Conservation (phyloP, 164 flowering plant species). For the Brasenia schreberi region DNA sequence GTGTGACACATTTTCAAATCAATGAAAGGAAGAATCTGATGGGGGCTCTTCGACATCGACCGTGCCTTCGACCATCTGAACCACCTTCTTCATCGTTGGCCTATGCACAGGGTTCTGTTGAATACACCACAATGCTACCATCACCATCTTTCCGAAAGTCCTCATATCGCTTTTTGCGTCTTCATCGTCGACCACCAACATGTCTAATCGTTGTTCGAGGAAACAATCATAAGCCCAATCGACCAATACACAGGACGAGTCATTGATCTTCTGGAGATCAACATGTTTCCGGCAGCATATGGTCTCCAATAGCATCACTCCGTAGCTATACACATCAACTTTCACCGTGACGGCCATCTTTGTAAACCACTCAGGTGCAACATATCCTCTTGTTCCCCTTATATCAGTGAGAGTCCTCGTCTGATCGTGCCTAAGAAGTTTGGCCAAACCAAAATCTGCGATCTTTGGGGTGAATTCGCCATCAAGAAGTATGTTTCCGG, state of each 20-base stretch:
- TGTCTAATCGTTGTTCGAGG: slow-evolving; percentile 5
- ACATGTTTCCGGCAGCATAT: slow-evolving; percentile 10
- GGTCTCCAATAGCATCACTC: slow-evolving; percentile 14
- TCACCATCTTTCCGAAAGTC: slow-evolving; percentile 3
- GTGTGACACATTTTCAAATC: no score
- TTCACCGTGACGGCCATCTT: slow-evolving; percentile 1
- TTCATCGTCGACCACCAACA: slow-evolving; percentile 1
- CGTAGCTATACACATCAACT: slow-evolving; percentile 7
- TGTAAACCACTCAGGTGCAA: slow-evolving; percentile 2
- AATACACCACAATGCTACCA: slow-evolving; percentile 4
- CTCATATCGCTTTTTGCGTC: slow-evolving; percentile 4
- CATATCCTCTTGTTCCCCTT: slow-evolving; percentile 6
- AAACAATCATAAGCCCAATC: slow-evolving; percentile 15
- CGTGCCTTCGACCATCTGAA: slow-evolving; percentile 4
- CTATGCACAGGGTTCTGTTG: slow-evolving; percentile 4
- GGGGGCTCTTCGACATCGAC: slow-evolving; percentile 10
- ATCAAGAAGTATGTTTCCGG: slow-evolving; percentile 6
- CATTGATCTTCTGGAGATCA: slow-evolving; percentile 1
- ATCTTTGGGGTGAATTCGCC: background rate
- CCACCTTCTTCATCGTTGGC: slow-evolving; percentile 10
- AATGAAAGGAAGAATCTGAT: no score
- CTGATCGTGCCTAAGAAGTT: background rate
- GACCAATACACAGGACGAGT: slow-evolving; percentile 6
- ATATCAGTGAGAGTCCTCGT: background rate
- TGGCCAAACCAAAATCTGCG: slow-evolving; percentile 8